A percentile compares a stretch with the other conserved stretches of the same genome.
Evolutionary conservation across 2,329 filamentous ascomycete species (phyloP).

Genomic region (Berkeleyomyces basicola): DNA sequence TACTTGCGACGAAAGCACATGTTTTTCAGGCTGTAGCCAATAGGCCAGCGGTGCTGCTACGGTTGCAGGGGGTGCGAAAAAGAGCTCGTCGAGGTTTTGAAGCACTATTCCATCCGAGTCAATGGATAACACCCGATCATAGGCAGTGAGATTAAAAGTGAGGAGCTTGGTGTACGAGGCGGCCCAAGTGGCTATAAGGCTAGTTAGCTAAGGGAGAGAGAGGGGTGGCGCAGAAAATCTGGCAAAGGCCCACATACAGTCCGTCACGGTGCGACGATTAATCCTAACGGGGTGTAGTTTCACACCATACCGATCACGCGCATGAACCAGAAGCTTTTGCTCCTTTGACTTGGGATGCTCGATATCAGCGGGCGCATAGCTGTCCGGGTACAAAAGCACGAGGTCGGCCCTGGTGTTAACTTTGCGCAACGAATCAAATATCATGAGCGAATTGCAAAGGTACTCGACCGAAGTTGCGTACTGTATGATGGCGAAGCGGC

Average conservation of each 20-base stretch:
- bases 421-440: conserved; percentile 28
- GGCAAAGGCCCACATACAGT: conserved; percentile 20
- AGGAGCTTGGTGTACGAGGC: conserved; percentile 51
- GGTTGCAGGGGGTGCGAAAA: conserved; percentile 42
- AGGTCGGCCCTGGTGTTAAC: conserved; percentile 28
- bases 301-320: conserved; percentile 28
- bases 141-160: conserved; percentile 50
- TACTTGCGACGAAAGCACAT: conserved; percentile 41
- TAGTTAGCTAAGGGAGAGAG: neutral
- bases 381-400: conserved; percentile 30
- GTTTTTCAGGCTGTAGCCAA: conserved; percentile 41
- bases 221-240: neutral
- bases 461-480: conserved; percentile 32
- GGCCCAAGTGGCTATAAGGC: conserved; percentile 36
- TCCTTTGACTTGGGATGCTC: conserved; percentile 19
- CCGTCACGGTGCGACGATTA: conserved; percentile 20
- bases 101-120: conserved; percentile 49
- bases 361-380: conserved; percentile 19
- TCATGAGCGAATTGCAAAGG: conserved; percentile 34
- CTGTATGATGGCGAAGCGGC: conserved; percentile 30
- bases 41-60: conserved; percentile 57
- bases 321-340: conserved; percentile 24
- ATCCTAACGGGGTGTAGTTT: conserved; percentile 28
- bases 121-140: conserved; percentile 30
- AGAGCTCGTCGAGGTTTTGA: conserved; percentile 51